Evolutionary conservation across 2,329 filamentous ascomycete species (phyloP).

Genomic region (Exophiala sp.): DNA sequence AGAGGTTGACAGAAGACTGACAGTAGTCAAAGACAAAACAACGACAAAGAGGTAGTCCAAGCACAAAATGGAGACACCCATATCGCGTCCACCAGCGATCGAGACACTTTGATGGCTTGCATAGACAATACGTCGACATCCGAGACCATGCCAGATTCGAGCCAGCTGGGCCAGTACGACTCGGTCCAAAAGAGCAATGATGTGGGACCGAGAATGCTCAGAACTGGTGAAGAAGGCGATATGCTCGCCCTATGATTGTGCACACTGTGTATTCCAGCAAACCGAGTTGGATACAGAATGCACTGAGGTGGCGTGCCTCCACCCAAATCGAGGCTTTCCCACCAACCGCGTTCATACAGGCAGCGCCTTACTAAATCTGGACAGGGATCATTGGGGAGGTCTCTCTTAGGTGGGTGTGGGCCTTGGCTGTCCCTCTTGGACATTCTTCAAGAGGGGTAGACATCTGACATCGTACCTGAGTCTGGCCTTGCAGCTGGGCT

Average conservation of each 20-base stretch:
- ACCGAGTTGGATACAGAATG: constrained; percentile 3
- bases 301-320: constrained; percentile 9
- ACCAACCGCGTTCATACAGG: constrained; percentile 8
- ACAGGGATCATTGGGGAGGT: constrained; percentile 8
- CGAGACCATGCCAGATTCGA: constrained; percentile 11
- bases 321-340: constrained; percentile 10
- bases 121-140: constrained; percentile 10
- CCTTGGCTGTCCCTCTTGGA: neutral
- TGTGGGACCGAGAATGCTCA: neutral
- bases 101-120: constrained; percentile 11
- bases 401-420: constrained; percentile 5
- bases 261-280: constrained; percentile 1
- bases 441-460: constrained; percentile 1
- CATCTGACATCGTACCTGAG: constrained; percentile 9
- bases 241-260: neutral
- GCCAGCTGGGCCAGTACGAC: neutral
- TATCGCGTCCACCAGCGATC: constrained; percentile 11
- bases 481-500: constrained; percentile 11
- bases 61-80: constrained; percentile 12
- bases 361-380: constrained; percentile 4
- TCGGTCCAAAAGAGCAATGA: neutral
- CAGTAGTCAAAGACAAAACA: constrained; percentile 16
- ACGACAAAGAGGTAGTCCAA: constrained; percentile 13
- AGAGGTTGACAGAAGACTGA: constrained; percentile 17
- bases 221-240: too few relatives aligned